Base-by-base conservation (phyloP, 768 basidiomycete genomes). In the Boletus coccyginus region DNA sequence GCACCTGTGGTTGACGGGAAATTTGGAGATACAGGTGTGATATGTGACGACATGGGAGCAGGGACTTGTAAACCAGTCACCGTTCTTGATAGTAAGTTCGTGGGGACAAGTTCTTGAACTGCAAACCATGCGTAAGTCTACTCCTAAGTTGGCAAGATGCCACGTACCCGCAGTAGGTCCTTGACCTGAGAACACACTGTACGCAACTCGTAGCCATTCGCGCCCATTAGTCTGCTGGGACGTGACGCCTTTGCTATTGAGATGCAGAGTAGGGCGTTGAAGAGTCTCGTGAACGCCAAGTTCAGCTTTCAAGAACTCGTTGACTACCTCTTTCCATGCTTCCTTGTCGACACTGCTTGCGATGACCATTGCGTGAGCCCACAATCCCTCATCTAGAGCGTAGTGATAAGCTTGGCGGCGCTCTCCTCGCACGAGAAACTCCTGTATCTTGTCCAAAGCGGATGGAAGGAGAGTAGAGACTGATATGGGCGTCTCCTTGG, bases 321-420 rank as follows among this genome's bases (percentile, higher is more conserved):
- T 83, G 0, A 92, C 90, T 13, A 88, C 90, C 58, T 94, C 92
- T 65, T 90, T 91, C 94, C 94, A 98, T 3, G 91, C 80, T 31
- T 97, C 94, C 62, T 90, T 92, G 70, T 96, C 96, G 50, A 97
- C 82, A 53, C 90, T 88, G 65, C 91, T 95, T 11, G 96, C 86
- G 60, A 99, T 94, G 53, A 98, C 72, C 83, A 98, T 85, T 3
- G 97, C 96, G 71, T 99, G 97, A 1, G 92, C 86, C 95, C 96
- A 99, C 41, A 98, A 72, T 65, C 83, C 88, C 71, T 94, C 83
- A 56, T 95, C 90, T 42, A 92, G 77, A 3, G 97, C 96, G 68
- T 85, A 94, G 55, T 86, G 85, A 67, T 90, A 94, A 1, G 97
- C 97, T 59, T 87, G 84, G 21, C 83, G 84, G 36, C 92, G 87